phyloP scores from a whole-genome alignment of 345 rosid genomes.

The Populus deltoides region DNA sequence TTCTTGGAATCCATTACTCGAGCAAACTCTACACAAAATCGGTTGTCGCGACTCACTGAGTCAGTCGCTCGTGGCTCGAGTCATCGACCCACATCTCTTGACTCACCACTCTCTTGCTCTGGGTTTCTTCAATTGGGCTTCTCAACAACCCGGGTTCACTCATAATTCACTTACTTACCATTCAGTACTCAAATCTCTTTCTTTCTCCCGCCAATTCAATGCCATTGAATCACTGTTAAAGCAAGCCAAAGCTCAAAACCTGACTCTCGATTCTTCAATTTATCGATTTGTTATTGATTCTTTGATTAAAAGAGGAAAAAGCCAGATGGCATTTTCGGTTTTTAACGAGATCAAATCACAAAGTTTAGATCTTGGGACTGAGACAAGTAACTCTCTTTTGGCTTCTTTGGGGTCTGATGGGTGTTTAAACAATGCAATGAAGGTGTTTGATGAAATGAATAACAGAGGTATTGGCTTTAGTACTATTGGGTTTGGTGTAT shows the following conservation, averaged over 20 bases:
- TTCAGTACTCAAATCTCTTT: conserved; percentile 71
- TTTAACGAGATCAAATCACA: conserved; percentile 40
- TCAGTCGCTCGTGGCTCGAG: conserved; percentile 67
- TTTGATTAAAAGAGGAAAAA: conserved; percentile 42
- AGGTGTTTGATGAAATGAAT: conserved; percentile 65
- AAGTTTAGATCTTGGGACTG: conserved; percentile 38
- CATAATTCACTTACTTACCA: conserved; percentile 65
- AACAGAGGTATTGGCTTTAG: conserved; percentile 39
- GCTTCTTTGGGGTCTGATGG: conserved; percentile 63
- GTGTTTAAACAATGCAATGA: conserved; percentile 40
- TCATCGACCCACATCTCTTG: conserved; percentile 71
- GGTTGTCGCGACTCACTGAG: conserved; percentile 45
- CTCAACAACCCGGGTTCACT: conserved; percentile 73
- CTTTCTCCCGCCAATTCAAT: conserved; percentile 56
- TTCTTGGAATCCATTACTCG: conserved; percentile 62
- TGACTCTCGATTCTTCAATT: conserved; percentile 54
- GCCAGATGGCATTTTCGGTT: conserved; percentile 58
- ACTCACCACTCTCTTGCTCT: conserved; percentile 72
- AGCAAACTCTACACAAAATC: conserved; percentile 59
- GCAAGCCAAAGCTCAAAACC: conserved; percentile 46
- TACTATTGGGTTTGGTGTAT: conserved; percentile 72
- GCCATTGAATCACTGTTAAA: conserved; percentile 55
- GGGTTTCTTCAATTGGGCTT: conserved; percentile 91
- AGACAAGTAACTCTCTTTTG: conserved; percentile 64
- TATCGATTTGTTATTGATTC: conserved; percentile 44